Evolutionary conservation across 768 basidiomycete species (phyloP).

Genomic region (Cantharellus anzutake): DNA sequence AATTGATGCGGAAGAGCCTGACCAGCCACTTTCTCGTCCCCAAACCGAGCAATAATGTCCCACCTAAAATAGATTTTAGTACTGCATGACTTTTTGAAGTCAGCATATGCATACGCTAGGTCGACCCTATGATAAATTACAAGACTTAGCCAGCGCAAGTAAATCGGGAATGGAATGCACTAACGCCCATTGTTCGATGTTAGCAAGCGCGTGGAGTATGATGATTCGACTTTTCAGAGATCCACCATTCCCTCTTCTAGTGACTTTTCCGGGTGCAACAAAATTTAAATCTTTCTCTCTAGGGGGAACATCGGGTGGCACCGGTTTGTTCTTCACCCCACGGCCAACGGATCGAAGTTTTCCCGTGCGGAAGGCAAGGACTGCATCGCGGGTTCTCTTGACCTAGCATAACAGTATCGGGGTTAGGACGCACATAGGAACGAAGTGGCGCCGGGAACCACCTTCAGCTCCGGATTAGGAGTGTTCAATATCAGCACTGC

Average conservation of each 20-base stretch:
- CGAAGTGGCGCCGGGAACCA: slow-evolving; percentile 9
- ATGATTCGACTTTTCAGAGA: slow-evolving; percentile 38
- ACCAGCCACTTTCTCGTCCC: slow-evolving; percentile 19
- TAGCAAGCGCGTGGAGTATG: slow-evolving; percentile 68
- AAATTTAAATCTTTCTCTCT: slow-evolving; percentile 35
- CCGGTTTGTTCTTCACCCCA: slow-evolving; percentile 23
- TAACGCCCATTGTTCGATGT: slow-evolving; percentile 81
- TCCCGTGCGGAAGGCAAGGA: slow-evolving; percentile 48
- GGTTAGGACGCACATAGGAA: not conserved
- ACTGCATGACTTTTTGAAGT: not conserved
- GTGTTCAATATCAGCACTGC: slow-evolving; percentile 65
- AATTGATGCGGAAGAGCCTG: slow-evolving; percentile 47
- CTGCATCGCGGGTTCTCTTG: slow-evolving; percentile 48
- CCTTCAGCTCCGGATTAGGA: slow-evolving; percentile 46
- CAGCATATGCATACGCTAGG: slow-evolving; percentile 32
- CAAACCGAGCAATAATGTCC: slow-evolving; percentile 71
- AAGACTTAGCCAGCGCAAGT: not conserved
- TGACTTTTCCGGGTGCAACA: slow-evolving; percentile 40
- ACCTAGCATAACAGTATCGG: slow-evolving; percentile 23
- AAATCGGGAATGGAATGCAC: slow-evolving; percentile 15
- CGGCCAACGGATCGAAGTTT: slow-evolving; percentile 48
- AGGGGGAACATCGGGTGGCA: slow-evolving; percentile 43
- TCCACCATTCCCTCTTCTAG: slow-evolving; percentile 28
- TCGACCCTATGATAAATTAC: slow-evolving; percentile 18
- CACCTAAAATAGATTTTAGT: slow-evolving; percentile 26